Percentiles rank a stretch among this genome's conserved stretches.
Conservation (phyloP, 2,329 filamentous ascomycete genomes). For the Septoria linicola region DNA sequence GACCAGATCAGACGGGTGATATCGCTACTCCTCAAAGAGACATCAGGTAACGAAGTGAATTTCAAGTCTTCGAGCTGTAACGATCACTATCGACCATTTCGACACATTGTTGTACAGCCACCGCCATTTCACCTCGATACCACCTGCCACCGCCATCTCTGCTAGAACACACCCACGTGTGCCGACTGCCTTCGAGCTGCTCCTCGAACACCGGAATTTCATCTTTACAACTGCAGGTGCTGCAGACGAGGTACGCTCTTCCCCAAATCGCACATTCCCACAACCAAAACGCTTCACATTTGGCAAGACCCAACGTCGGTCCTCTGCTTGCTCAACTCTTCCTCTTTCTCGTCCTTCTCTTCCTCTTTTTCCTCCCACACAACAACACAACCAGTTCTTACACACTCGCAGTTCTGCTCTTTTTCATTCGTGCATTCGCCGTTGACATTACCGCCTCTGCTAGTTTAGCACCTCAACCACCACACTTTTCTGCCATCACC, state of each 20-base stretch:
- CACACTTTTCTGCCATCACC: conserved; percentile 35
- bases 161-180: conserved; percentile 14
- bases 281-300: conserved; percentile 7
- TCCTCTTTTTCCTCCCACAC: conserved; percentile 28
- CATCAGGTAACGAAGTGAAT: too few species aligned
- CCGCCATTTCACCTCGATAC: conserved; percentile 7
- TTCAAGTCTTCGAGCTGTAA: too few species aligned
- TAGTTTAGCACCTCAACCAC: conserved; percentile 39
- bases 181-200: conserved; percentile 20
- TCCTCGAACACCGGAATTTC: too few species aligned
- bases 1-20: not conserved
- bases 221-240: conserved; percentile 18
- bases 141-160: too few species aligned
- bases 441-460: conserved; percentile 34
- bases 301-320: conserved; percentile 6
- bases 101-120: too few species aligned
- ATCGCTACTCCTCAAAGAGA: too few species aligned
- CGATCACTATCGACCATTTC: not conserved
- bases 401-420: conserved; percentile 28
- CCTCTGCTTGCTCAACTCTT: too few species aligned
- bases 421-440: conserved; percentile 42
- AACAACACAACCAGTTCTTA: conserved; percentile 33
- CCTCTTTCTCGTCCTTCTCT: conserved; percentile 13
- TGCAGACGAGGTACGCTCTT: conserved; percentile 21
- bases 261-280: conserved; percentile 25